Base-by-base conservation (phyloP, 495 filamentous ascomycete genomes). In the Aspergillus ostianus region DNA sequence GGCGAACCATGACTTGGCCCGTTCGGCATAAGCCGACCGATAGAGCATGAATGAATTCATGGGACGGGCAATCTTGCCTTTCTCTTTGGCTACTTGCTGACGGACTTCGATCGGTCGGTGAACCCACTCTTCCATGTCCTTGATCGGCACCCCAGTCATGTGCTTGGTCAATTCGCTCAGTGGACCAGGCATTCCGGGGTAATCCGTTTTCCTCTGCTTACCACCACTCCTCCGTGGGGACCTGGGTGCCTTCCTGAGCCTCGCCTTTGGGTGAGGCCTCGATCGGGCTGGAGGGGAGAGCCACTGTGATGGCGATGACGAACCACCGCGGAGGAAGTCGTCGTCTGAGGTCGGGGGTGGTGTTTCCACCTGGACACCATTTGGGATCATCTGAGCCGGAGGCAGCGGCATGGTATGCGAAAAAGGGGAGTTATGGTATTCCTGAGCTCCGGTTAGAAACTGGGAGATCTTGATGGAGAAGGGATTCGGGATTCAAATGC, bases 1-100 rank as follows among this genome's bases (percentile, higher is more conserved):
- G 9, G 83, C 77, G 60, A 90, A 89, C 83, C 86, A 91, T 46
- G 83, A 73, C 72, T 97, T 97, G 56, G 89, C 89, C 6, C 92
- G 83, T 46, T 93, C 91, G 23, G 93, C 88, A 66, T 89, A 98
- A 6, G 93, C 91, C 51, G 93, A 96, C 9, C 95, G 88, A 71
- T 98, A 98, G 26, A 98, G 82, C 90, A 98, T 98, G 80, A 98
- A 98, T 2, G 92, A 93, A 68, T 98, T 98, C 90, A 97, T 98
- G 0, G 94, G 94, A 36, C 94, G 80, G 61, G 93, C 90, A 57
- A 98, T 81, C 65, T 92, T 91, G 4, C 90, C 90, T 29, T 90
- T 87, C 66, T 87, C 85, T 59, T 86, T 82, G 56, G 82, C 82
- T 17, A 90, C 85, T 64, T 95, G 71, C 41, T 75, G 79, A 53